Evolutionary conservation across 352 stramenopile genomes (phyloP).

Genomic region (Pythium aphanidermatum): DNA sequence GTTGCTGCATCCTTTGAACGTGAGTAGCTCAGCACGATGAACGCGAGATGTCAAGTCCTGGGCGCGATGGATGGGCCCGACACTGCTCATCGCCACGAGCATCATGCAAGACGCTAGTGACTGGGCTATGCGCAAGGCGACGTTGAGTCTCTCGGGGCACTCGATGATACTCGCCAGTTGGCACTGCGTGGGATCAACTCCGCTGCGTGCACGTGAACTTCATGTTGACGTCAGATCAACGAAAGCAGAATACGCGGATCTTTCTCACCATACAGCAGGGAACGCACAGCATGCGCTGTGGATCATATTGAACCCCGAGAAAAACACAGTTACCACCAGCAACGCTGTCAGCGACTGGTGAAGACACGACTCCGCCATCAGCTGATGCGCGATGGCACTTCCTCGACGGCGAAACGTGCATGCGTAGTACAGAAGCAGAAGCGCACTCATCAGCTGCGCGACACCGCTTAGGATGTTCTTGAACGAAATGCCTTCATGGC

Average conservation of each 20-base stretch:
- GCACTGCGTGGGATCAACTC: slow-evolving; percentile 24
- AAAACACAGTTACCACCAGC: slow-evolving; percentile 34
- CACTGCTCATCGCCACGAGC: slow-evolving; percentile 31
- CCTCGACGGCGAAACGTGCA: slow-evolving; percentile 37
- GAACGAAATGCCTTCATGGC: slow-evolving; percentile 40
- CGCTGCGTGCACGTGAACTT: no score
- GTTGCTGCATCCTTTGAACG: no score
- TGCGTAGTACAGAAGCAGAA: slow-evolving; percentile 58
- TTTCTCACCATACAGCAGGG: slow-evolving; percentile 37
- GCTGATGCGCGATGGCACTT: slow-evolving; percentile 41
- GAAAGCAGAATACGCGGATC: not conserved
- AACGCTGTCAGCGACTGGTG: slow-evolving; percentile 37
- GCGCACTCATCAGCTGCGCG: slow-evolving; percentile 33
- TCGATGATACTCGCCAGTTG: slow-evolving; percentile 33
- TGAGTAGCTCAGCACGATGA: slow-evolving; percentile 33
- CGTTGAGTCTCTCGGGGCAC: slow-evolving; percentile 34
- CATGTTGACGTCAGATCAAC: not conserved
- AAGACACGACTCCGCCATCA: slow-evolving; percentile 49
- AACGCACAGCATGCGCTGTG: slow-evolving; percentile 51
- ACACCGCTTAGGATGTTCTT: slow-evolving; percentile 44
- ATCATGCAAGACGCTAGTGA: slow-evolving; percentile 38
- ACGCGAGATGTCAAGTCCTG: slow-evolving; percentile 35
- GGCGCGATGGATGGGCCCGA: slow-evolving; percentile 28
- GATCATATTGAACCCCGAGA: slow-evolving; percentile 36
- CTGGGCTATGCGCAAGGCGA: slow-evolving; percentile 34